Percentiles rank a stretch among this genome's conserved stretches.
phyloP scores from a whole-genome alignment of 2,329 filamentous ascomycete genomes.

The Leptosphaerulina australis region DNA sequence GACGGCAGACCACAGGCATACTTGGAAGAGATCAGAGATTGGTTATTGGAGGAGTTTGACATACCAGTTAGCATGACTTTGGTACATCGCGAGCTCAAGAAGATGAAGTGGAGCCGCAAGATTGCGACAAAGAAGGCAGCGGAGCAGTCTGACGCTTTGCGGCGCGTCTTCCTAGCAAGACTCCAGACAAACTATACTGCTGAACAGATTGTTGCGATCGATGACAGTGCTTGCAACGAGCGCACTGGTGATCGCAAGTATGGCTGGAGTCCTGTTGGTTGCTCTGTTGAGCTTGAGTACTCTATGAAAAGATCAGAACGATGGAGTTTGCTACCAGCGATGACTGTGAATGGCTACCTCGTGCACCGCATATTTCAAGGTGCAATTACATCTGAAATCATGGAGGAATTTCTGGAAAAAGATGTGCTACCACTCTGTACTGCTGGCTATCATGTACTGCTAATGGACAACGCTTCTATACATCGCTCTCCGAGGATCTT shows the following conservation, averaged over 20 bases:
- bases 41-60: too few species aligned
- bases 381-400: not conserved
- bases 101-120: not conserved
- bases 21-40: constrained; percentile 8
- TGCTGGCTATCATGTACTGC: not conserved
- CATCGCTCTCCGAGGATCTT: not conserved
- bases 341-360: constrained; percentile 8
- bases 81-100: not conserved
- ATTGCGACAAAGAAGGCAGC: not conserved
- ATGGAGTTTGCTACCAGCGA: constrained; percentile 10
- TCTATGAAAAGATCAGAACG: not conserved
- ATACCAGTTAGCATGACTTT: too few species aligned
- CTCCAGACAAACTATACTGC: not conserved
- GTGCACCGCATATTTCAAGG: not conserved
- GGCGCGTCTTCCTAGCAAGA: not conserved
- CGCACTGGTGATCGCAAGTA: constrained; percentile 12
- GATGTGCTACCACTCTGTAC: not conserved
- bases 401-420: not conserved
- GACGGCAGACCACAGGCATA: constrained; percentile 3
- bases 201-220: constrained; percentile 10
- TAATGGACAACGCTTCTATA: constrained; percentile 5
- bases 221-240: constrained; percentile 13
- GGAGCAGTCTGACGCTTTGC: not conserved
- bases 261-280: not conserved
- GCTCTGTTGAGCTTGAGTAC: not conserved